These are phyloP conservation scores for Lathyrus tuberosus DNA, from an alignment of 306 rosid genomes.

Conservation along the genomic window DNA sequence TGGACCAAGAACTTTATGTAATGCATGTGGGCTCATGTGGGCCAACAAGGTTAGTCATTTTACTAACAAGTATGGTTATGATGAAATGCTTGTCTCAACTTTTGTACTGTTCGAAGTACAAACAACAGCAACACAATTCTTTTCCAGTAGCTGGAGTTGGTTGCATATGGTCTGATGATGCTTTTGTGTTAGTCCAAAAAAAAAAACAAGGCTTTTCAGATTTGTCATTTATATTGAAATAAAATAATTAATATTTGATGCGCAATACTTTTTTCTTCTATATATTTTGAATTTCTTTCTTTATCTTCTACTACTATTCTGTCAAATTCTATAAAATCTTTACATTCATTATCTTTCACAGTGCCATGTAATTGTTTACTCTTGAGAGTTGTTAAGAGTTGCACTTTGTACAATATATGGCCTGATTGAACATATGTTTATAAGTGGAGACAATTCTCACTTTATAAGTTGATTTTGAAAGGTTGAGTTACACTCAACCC, in stretches of 20 bases:
- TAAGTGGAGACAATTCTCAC: no score
- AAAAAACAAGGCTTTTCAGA: background rate
- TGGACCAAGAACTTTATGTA: constrained; percentile 95
- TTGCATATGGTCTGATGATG: background rate
- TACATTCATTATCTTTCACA: constrained; percentile 15
- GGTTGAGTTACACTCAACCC: no score
- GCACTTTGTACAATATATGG: no score
- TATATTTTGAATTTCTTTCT: constrained; percentile 28
- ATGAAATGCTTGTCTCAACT: constrained; percentile 20
- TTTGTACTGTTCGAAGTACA: constrained; percentile 8
- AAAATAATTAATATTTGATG: constrained; percentile 23
- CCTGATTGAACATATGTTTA: no score
- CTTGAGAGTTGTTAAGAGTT: no score
- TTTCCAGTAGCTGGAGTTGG: constrained; percentile 18
- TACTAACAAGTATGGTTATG: constrained; percentile 26
- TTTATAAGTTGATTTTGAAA: no score
- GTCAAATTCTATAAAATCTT: background rate
- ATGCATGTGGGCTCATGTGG: constrained; percentile 99
- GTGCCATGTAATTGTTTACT: background rate
- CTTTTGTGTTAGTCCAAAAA: constrained; percentile 17
- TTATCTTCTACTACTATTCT: constrained; percentile 9
- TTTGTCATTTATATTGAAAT: background rate
- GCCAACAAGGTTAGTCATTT: constrained; percentile 81
- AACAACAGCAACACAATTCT: background rate
- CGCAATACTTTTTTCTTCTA: background rate